Conservation (phyloP, 23 red algal genomes). For the Pyropia haitanensis region DNA sequence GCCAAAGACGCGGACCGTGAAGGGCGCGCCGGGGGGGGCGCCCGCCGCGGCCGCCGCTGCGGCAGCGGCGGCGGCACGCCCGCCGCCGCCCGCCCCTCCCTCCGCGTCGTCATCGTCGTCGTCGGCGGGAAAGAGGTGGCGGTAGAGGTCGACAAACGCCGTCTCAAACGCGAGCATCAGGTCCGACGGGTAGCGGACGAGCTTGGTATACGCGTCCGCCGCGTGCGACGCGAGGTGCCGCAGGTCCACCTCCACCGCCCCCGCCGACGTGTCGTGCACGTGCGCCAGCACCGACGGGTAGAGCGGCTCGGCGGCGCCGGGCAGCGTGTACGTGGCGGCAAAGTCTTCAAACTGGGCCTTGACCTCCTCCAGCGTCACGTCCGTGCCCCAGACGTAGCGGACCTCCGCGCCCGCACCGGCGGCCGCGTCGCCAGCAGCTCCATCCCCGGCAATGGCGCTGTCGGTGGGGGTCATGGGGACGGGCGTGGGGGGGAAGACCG, state of each 20-base stretch:
- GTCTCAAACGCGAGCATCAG: conserved; percentile 78
- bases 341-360: conserved; percentile 18
- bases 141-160: conserved; percentile 47
- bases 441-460: neutral
- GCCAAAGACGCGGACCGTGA: conserved; percentile 52
- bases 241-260: conserved; percentile 66
- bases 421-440: neutral
- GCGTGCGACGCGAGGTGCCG: conserved; percentile 57
- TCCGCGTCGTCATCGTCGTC: conserved; percentile 21
- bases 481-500: conserved; percentile 13
- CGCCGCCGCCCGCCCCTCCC: conserved; percentile 19
- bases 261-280: conserved; percentile 52
- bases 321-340: conserved; percentile 22
- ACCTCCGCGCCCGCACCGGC: neutral
- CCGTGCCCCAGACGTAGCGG: conserved; percentile 8
- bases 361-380: conserved; percentile 18
- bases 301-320: conserved; percentile 2
- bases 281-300: conserved; percentile 46
- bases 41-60: neutral
- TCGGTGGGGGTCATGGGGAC: conserved; percentile 6
- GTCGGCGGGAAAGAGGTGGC: conserved; percentile 6
- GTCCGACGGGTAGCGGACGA: conserved; percentile 68
- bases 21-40: too few relatives aligned
- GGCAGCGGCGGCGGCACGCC: conserved; percentile 25
- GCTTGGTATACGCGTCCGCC: conserved; percentile 33